Conservation (phyloP, 2,329 filamentous ascomycete genomes). For the Talaromyces sp. region DNA sequence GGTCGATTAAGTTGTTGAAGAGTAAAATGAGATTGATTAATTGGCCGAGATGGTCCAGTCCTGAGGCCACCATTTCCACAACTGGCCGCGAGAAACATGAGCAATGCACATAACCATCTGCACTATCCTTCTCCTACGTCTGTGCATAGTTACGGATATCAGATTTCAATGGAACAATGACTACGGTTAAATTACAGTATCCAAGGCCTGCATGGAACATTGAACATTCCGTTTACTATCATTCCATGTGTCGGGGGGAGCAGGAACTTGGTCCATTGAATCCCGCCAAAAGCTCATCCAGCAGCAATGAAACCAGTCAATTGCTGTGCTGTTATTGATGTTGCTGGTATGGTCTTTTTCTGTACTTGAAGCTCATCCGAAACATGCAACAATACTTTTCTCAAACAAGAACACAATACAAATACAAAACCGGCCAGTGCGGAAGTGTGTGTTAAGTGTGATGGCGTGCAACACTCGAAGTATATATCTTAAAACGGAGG, state of each 20-base stretch:
- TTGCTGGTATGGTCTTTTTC: not conserved
- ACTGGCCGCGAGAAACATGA: not conserved
- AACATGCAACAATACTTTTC: not conserved
- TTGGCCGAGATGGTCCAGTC: not conserved
- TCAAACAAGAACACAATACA: conserved; percentile 1
- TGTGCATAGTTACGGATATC: not conserved
- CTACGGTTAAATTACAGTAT: not conserved
- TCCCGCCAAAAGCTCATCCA: not conserved
- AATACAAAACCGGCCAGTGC: not conserved
- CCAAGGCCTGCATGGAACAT: not conserved
- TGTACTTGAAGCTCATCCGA: conserved; percentile 4
- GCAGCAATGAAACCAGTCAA: not conserved
- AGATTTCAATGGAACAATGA: not conserved
- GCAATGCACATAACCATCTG: not conserved
- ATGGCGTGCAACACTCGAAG: not conserved
- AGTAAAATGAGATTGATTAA: not conserved
- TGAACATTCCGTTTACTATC: too few relatives aligned
- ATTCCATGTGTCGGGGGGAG: not conserved
- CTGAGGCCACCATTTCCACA: conserved; percentile 3
- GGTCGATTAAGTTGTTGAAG: not conserved
- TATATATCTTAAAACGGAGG: conserved; percentile 69
- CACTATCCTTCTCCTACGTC: not conserved
- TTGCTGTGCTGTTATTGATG: not conserved
- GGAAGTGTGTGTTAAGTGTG: too few relatives aligned
- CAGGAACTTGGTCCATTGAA: not conserved